Percentiles rank a stretch among this genome's conserved stretches.
Conservation (phyloP, 495 filamentous ascomycete species). For the Tuber brumale region DNA sequence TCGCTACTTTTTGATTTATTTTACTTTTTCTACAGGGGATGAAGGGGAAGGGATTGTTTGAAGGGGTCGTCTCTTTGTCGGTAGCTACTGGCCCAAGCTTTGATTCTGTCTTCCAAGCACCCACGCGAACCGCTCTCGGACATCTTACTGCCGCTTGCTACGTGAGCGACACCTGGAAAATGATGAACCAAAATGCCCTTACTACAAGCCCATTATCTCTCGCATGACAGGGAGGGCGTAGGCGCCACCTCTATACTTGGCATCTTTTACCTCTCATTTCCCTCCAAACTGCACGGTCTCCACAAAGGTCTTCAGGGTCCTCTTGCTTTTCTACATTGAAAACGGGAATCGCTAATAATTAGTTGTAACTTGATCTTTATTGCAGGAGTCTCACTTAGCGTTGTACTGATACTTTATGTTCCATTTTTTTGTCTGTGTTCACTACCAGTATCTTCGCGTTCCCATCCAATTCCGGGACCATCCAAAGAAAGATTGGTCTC, state of each 20-base stretch:
- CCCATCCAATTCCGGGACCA: neutral
- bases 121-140: neutral
- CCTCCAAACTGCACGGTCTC: neutral
- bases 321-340: neutral
- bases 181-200: neutral
- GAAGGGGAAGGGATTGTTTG: neutral
- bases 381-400: neutral
- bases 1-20: neutral
- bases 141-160: neutral
- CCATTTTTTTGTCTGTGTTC: neutral
- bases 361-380: neutral
- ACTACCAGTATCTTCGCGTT: neutral
- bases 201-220: neutral
- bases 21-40: neutral
- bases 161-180: neutral
- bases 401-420: neutral
- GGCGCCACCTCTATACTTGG: constrained; percentile 4
- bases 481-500: neutral
- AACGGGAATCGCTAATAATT: neutral
- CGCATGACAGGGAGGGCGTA: neutral
- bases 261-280: neutral
- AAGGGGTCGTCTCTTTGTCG: neutral
- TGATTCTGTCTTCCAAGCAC: neutral
- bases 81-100: neutral
- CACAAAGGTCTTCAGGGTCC: neutral